Evolutionary conservation across 345 rosid genomes (phyloP).

Genomic region (Rubroshorea leprosula): DNA sequence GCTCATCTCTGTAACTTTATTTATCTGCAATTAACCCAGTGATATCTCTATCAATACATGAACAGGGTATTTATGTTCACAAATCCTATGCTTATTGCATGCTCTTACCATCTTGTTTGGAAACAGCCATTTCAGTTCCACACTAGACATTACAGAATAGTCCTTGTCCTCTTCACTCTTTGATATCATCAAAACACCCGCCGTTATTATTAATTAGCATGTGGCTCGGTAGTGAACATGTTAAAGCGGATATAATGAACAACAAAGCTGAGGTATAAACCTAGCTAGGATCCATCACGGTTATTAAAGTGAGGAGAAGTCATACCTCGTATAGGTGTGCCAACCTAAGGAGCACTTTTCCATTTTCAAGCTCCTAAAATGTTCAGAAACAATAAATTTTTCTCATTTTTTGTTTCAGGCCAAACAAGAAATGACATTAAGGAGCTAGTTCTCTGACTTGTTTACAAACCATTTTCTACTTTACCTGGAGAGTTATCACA

Average conservation of each 20-base stretch:
- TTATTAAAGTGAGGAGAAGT: constrained; percentile 19
- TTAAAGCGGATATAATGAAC: no score
- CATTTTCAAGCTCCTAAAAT: constrained; percentile 71
- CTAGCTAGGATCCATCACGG: neutral
- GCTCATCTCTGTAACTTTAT: constrained; percentile 58
- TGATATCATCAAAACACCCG: constrained; percentile 3
- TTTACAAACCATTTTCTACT: constrained; percentile 5
- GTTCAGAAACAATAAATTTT: neutral
- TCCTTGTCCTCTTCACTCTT: constrained; percentile 82
- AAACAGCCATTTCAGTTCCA: constrained; percentile 68
- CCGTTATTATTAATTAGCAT: no score
- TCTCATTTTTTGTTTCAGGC: no score
- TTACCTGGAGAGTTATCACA: constrained; percentile 82
- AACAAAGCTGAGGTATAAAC: neutral
- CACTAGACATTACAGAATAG: constrained; percentile 62
- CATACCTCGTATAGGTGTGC: constrained; percentile 86
- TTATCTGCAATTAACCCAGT: constrained; percentile 36
- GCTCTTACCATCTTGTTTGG: constrained; percentile 64
- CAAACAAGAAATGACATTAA: no score
- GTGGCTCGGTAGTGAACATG: no score
- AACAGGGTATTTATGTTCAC: no score
- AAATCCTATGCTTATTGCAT: neutral
- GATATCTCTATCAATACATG: neutral
- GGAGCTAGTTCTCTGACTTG: constrained; percentile 2
- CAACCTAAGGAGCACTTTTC: constrained; percentile 72